Evolutionary conservation across 768 basidiomycete genomes (phyloP).

Genomic region (Suillus brevipes): DNA sequence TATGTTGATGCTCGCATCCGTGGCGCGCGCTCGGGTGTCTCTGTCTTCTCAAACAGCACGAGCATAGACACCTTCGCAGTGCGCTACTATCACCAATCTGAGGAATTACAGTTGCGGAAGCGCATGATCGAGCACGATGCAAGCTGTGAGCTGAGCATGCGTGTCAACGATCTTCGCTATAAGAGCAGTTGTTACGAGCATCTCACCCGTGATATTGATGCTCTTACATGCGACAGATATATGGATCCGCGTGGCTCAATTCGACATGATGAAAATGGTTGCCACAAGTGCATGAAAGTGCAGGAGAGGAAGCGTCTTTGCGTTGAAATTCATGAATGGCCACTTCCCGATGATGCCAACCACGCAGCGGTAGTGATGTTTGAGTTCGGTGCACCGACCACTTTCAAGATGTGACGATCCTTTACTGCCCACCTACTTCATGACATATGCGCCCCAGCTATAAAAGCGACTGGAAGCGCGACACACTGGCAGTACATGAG

Average conservation of each 20-base stretch:
- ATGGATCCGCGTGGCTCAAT: neutral
- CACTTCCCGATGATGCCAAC: too few species aligned
- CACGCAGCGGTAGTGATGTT: too few species aligned
- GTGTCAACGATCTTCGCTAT: slow-evolving; percentile 26
- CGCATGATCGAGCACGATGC: slow-evolving; percentile 32
- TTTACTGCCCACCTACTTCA: too few species aligned
- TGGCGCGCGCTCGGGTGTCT: slow-evolving; percentile 17
- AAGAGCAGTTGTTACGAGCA: slow-evolving; percentile 21
- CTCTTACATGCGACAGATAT: neutral
- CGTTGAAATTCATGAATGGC: too few species aligned
- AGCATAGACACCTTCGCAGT: slow-evolving; percentile 29
- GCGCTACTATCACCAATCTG: slow-evolving; percentile 30
- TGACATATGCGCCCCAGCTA: too few species aligned
- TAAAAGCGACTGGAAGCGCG: neutral
- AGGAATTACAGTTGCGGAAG: slow-evolving; percentile 23
- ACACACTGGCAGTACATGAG: slow-evolving; percentile 5
- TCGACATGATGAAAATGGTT: too few species aligned
- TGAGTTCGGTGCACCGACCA: too few species aligned
- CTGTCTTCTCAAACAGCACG: slow-evolving; percentile 31
- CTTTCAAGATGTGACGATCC: too few species aligned
- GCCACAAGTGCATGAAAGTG: too few species aligned
- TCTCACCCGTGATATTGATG: neutral
- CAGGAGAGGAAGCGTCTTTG: too few species aligned
- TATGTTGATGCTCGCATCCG: slow-evolving; percentile 36
- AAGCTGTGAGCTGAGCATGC: slow-evolving; percentile 16